Conservation (phyloP, 805 yeast species). For the Jamesozyma jinghongensis region DNA sequence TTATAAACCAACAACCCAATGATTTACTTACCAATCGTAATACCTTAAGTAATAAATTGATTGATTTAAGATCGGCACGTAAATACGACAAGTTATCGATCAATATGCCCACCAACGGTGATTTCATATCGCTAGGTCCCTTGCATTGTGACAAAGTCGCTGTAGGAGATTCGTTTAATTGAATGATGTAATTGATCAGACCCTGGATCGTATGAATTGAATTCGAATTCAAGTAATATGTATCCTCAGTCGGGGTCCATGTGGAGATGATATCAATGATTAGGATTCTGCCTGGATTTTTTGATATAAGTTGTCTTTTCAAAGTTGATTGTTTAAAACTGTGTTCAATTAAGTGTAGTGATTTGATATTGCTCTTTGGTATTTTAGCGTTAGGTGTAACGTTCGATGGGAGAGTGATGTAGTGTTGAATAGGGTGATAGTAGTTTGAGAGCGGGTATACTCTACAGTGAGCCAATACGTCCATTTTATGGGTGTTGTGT, state of each 20-base stretch:
- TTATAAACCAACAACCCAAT: constrained; percentile 25
- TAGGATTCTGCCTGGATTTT: constrained; percentile 2
- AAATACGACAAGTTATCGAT: constrained; percentile 27
- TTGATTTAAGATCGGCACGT: constrained; percentile 6
- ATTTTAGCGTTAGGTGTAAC: not conserved
- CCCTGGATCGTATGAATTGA: constrained; percentile 18
- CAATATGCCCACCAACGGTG: constrained; percentile 23
- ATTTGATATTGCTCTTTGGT: constrained; percentile 1
- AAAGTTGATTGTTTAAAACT: constrained; percentile 14
- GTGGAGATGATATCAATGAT: constrained; percentile 20
- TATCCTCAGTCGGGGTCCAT: constrained; percentile 1
- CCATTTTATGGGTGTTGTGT: constrained; percentile 15
- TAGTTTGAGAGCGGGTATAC: constrained; percentile 16
- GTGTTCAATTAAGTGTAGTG: constrained; percentile 22
- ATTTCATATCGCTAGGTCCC: not conserved
- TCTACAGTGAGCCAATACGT: constrained; percentile 25
- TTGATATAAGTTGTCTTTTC: constrained; percentile 8
- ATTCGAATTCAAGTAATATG: constrained; percentile 14
- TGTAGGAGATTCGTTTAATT: constrained; percentile 18
- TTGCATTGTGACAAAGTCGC: constrained; percentile 6
- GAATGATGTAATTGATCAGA: constrained; percentile 14
- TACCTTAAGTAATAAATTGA: constrained; percentile 11
- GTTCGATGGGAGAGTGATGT: not conserved
- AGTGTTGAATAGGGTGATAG: constrained; percentile 12
- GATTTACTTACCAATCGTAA: constrained; percentile 15